Conservation (phyloP, 2,329 filamentous ascomycete genomes). For the Corynespora cassiicola region DNA sequence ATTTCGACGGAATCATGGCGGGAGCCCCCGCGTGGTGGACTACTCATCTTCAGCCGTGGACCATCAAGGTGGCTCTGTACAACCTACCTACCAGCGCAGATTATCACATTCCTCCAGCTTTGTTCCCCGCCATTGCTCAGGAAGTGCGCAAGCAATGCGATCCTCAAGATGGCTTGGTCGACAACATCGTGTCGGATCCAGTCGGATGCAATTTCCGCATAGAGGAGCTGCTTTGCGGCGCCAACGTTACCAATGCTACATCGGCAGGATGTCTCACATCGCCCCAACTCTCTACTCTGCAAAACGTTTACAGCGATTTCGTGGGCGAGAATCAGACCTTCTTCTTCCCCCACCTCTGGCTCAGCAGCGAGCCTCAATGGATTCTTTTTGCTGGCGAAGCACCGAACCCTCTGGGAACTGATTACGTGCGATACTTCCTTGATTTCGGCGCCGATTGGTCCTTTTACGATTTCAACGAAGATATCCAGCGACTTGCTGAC, state of each 20-base stretch:
- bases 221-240: constrained; percentile 45
- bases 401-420: constrained; percentile 45
- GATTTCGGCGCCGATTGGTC: constrained; percentile 46
- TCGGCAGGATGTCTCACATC: constrained; percentile 51
- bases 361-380: constrained; percentile 48
- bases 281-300: constrained; percentile 51
- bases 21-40: constrained; percentile 61
- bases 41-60: constrained; percentile 53
- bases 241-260: constrained; percentile 36
- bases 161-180: constrained; percentile 54
- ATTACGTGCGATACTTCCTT: constrained; percentile 53
- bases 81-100: constrained; percentile 55
- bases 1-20: constrained; percentile 66
- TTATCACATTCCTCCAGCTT: constrained; percentile 50
- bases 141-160: constrained; percentile 60
- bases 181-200: constrained; percentile 57
- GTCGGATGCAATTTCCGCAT: constrained; percentile 51
- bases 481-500: constrained; percentile 48
- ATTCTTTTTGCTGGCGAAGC: constrained; percentile 44
- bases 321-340: constrained; percentile 50
- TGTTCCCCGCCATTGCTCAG: constrained; percentile 54
- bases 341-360: constrained; percentile 48
- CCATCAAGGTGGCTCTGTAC: constrained; percentile 53
- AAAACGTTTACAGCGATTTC: constrained; percentile 52
- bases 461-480: constrained; percentile 47